Conservation (phyloP, 2,329 filamentous ascomycete species). For the Aspergillus tamarii region DNA sequence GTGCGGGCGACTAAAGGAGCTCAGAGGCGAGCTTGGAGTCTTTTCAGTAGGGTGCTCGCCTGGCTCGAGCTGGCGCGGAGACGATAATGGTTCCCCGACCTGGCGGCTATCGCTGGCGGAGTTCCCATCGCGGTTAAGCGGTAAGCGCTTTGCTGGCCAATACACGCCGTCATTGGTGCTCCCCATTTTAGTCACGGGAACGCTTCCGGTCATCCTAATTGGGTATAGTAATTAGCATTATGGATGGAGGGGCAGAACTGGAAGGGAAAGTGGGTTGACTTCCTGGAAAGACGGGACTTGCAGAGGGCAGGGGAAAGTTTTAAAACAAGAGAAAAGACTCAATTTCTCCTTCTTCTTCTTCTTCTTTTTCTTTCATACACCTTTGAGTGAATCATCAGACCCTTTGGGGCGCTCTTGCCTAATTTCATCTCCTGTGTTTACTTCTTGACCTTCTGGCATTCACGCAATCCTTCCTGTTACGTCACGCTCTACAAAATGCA, state of each 20-base stretch:
- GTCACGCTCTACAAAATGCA: constrained; percentile 56
- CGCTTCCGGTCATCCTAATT: constrained; percentile 24
- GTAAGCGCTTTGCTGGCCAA: constrained; percentile 20
- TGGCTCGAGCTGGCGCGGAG: constrained; percentile 1
- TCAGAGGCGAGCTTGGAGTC: background rate
- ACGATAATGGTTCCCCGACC: constrained; percentile 8
- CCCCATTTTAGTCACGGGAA: constrained; percentile 19
- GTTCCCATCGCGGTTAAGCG: constrained; percentile 10
- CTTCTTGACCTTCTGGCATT: background rate
- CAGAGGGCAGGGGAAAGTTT: background rate
- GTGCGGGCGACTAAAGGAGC: constrained; percentile 15
- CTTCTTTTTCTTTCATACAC: background rate
- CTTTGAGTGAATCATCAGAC: background rate
- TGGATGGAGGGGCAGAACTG: constrained; percentile 17
- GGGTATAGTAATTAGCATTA: constrained; percentile 10
- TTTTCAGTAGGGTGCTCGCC: constrained; percentile 2
- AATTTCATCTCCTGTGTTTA: background rate
- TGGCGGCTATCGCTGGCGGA: constrained; percentile 14
- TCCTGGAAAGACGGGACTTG: background rate
- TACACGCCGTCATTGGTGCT: constrained; percentile 21
- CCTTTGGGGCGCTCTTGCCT: background rate
- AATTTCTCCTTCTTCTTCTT: background rate
- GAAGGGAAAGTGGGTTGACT: constrained; percentile 1
- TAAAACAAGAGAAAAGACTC: no score
- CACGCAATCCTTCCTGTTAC: constrained; percentile 6